Conservation (phyloP, 139 green algal species). For the Zygnema cylindricum region DNA sequence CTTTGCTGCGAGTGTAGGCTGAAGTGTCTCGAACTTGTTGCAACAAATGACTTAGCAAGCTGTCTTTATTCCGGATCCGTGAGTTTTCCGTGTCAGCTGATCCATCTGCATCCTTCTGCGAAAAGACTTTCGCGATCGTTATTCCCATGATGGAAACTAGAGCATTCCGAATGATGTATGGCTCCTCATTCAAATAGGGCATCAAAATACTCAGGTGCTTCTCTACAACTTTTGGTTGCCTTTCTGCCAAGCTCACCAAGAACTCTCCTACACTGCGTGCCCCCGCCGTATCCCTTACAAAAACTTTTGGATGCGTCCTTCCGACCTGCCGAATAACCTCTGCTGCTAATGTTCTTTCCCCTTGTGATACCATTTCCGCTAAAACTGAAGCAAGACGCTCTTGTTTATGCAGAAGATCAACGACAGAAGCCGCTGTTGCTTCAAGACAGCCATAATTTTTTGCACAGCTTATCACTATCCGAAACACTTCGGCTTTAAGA, state of each 20-base stretch:
- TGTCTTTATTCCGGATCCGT: conserved; percentile 77
- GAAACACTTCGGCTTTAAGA: background rate
- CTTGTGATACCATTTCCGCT: conserved; percentile 68
- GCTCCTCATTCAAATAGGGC: conserved; percentile 76
- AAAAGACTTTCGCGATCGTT: conserved; percentile 54
- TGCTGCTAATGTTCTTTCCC: conserved; percentile 70
- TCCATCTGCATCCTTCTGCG: background rate
- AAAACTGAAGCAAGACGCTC: conserved; percentile 76
- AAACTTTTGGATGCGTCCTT: conserved; percentile 66
- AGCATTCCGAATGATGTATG: conserved; percentile 74
- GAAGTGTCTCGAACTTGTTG: conserved; percentile 73
- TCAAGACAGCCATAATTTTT: conserved; percentile 76
- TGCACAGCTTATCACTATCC: conserved; percentile 62
- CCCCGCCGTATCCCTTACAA: conserved; percentile 47
- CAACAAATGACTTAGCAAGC: conserved; percentile 77
- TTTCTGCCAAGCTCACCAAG: conserved; percentile 66
- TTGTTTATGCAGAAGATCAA: conserved; percentile 75
- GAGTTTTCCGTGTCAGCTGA: conserved; percentile 14
- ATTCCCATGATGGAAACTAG: conserved; percentile 74
- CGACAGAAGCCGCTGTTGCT: conserved; percentile 63
- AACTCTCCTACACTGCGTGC: conserved; percentile 59
- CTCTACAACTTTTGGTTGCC: conserved; percentile 65
- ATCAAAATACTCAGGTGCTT: conserved; percentile 68
- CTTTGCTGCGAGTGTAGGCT: conserved; percentile 71
- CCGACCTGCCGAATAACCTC: conserved; percentile 77